Percentiles rank a stretch among this genome's conserved stretches.
Evolutionary conservation across 345 rosid genomes (phyloP).

Genomic region (Punica granatum): DNA sequence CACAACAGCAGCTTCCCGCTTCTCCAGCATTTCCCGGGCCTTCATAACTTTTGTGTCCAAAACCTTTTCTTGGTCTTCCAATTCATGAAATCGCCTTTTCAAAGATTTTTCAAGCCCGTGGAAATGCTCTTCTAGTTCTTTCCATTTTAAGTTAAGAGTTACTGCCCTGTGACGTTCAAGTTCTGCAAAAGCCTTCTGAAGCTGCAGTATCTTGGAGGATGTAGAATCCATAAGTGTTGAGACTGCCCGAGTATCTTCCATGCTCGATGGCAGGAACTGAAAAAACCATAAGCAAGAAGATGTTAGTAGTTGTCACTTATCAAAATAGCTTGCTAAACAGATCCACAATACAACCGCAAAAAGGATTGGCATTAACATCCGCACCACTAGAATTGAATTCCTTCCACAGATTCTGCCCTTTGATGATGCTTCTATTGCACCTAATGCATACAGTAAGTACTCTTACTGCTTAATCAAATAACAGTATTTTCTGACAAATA

Average conservation of each 20-base stretch:
- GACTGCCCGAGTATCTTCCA: slow-evolving; percentile 73
- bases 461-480: background rate
- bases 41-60: slow-evolving; percentile 64
- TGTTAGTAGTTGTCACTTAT: background rate
- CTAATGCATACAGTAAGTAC: background rate
- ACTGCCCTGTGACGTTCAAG: slow-evolving; percentile 91
- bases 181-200: slow-evolving; percentile 98
- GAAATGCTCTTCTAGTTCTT: slow-evolving; percentile 95
- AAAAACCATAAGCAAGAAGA: background rate
- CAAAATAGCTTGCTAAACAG: background rate
- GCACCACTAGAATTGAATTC: background rate
- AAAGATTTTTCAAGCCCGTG: slow-evolving; percentile 95
- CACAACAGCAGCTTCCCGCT: slow-evolving; percentile 71
- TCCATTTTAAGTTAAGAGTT: slow-evolving; percentile 89
- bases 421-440: background rate
- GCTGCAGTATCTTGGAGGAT: slow-evolving; percentile 85
- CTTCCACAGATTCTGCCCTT: background rate
- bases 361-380: background rate
- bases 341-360: background rate
- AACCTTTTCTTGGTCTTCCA: slow-evolving; percentile 93
- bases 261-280: slow-evolving; percentile 18
- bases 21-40: slow-evolving; percentile 67
- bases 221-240: slow-evolving; percentile 78
- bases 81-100: slow-evolving; percentile 95
- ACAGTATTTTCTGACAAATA: background rate